Evolutionary conservation across 306 rosid species (phyloP), one percentile per base, ranked within the genome.

Genomic region (Nissolia schottii): DNA sequence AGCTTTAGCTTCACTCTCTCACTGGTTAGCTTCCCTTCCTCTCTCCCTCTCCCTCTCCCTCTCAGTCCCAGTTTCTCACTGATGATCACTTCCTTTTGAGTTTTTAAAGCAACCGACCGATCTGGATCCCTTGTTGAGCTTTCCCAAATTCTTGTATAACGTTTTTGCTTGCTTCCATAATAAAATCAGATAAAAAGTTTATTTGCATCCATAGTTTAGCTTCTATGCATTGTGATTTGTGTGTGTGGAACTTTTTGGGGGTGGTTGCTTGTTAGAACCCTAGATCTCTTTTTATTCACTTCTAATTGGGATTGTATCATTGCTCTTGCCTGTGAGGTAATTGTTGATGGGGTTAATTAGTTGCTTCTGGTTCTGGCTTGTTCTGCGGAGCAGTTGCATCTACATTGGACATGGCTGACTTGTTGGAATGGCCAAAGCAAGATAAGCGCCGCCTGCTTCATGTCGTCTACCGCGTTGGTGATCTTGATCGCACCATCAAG

Each of bases 401-500:
- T 3, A 55, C 24, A 49, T 57, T 5, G 67, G 64, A 41, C 7
- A 92, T 93, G 97, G 96, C 98, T 50, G 90, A 89, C 28, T 25
- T 90, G 80, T 15, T 83, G 77, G 92, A 90, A 45, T 91, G 96
- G 96, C 88, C 91, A 15, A 87, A 85, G 90, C 85, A 93, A 62
- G 98, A 93, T 57, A 87, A 77, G 13, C 96, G 89, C 24, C 94
- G 98, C 10, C 34, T 91, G 32, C 92, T 93, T 60, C 98, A 93
- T 77, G 98, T 64, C 0, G 98, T 93, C 8, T 93, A 85, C 59
- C 96, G 97, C 31, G 98, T 93, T 27, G 98, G 98, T 68, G 97
- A 93, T 76, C 98, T 93, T 75, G 90, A 93, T 5, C 94, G 97
- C 74, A 85, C 97, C 28, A 93, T 93, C 90, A 87, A 91, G 98